Evolutionary conservation across 2,329 filamentous ascomycete species (phyloP).

Genomic region (Talaromyces sp.): DNA sequence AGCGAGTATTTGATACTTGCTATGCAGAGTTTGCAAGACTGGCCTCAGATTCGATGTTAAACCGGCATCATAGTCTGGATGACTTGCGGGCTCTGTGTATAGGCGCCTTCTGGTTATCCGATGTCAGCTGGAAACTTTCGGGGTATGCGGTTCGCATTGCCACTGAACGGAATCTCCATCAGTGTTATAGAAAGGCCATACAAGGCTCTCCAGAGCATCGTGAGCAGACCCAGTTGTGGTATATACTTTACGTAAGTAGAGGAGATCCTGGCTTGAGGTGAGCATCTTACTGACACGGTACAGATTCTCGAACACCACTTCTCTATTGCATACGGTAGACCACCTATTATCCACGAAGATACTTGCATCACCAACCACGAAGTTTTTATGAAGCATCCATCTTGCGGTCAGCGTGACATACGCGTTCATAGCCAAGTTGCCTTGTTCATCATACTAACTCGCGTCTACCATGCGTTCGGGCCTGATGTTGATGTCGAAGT

Average conservation of each 20-base stretch:
- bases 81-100: conserved; percentile 51
- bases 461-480: conserved; percentile 41
- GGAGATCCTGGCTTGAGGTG: not conserved
- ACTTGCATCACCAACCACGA: conserved; percentile 34
- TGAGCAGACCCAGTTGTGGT: conserved; percentile 37
- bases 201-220: conserved; percentile 34
- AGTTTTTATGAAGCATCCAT: conserved; percentile 28
- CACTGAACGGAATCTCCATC: conserved; percentile 40
- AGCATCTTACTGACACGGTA: not conserved
- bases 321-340: conserved; percentile 41
- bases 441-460: conserved; percentile 41
- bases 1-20: conserved; percentile 45
- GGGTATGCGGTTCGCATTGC: conserved; percentile 40
- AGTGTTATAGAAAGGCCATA: conserved; percentile 38
- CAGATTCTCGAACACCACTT: conserved; percentile 42
- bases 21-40: conserved; percentile 49
- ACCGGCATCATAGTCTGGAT: conserved; percentile 47
- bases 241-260: conserved; percentile 39
- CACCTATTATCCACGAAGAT: conserved; percentile 41
- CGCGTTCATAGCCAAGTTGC: conserved; percentile 41
- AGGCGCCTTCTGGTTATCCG: conserved; percentile 52
- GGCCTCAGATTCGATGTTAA: conserved; percentile 51
- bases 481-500: conserved; percentile 41
- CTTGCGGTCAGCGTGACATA: conserved; percentile 30
- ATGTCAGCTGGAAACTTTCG: conserved; percentile 48